Evolutionary conservation across 2,329 filamentous ascomycete species (phyloP), one percentile per base, ranked within the genome.

Genomic region (Pyricularia pennisetigena): DNA sequence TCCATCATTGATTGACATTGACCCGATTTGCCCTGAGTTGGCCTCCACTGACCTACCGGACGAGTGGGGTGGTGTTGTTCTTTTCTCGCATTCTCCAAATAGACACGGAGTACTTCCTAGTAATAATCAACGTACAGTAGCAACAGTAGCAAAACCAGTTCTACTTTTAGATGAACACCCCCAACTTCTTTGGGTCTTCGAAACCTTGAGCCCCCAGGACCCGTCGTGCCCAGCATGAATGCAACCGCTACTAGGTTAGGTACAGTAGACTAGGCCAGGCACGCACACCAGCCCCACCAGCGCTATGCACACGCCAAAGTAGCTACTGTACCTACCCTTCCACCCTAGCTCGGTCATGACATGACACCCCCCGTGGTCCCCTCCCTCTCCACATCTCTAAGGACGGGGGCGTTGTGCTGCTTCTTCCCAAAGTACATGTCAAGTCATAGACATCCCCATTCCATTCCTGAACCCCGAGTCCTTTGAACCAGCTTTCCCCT

Each of bases 151-250:
- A 49, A 16, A 49, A n/a, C 41, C 41, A 9, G 20, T 49, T 49
- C 41, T 49, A n/a, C 16, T 49, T 49, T 49, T 49, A 49, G 41
- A 49, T 49, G 41, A 49, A 49, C 41, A 49, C 41, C 41, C 41
- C 41, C 41, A 49, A 49, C 41, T 49, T 49, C 41, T 49, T 49
- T 49, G 41, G 41, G 41, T 49, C 41, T 69, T 69, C 72, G 69
- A 73, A 72, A 73, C 72, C 54, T 70, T 65, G 68, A 64, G 64
- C 49, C 65, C 70, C 67, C 69, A 71, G 72, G 69, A 20, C 41
- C 41, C 41, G 41, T 67, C 69, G 69, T 68, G 72, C 71, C 72
- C 72, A 72, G 72, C 68, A 73, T 74, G 73, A 49, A 49, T 49
- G 41, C 41, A 49, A 49, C 41, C 41, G 41, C 41, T 49, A 49